phyloP scores from a whole-genome alignment of 78 protist species.

The Dictyostelium purpureum region DNA sequence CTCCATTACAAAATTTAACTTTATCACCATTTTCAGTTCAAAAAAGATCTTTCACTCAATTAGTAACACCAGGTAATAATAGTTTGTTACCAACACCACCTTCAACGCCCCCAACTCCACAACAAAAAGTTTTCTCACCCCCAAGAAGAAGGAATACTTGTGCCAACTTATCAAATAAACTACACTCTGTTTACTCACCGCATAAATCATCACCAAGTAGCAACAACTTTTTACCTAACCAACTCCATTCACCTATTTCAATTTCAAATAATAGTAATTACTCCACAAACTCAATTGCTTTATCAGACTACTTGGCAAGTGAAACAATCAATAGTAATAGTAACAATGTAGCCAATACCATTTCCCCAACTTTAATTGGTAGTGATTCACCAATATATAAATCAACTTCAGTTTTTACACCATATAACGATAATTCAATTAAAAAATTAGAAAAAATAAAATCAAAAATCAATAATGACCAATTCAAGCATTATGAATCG shows the following conservation, averaged over 20 bases:
- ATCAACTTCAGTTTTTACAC: not conserved
- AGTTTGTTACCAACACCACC: not conserved
- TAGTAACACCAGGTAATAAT: not conserved
- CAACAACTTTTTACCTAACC: not conserved
- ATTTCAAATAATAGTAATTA: too few relatives aligned
- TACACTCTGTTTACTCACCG: slow-evolving; percentile 26
- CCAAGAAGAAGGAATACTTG: slow-evolving; percentile 63
- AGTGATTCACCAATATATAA: too few relatives aligned
- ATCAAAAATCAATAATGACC: not conserved
- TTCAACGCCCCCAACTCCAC: slow-evolving; percentile 18
- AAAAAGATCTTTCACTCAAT: slow-evolving; percentile 7
- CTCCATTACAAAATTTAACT: not conserved
- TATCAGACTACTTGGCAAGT: not conserved
- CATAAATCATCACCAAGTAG: slow-evolving; percentile 16
- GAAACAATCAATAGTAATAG: not conserved
- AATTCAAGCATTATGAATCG: not conserved
- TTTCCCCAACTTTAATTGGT: too few relatives aligned
- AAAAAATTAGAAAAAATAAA: not conserved
- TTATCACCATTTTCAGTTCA: slow-evolving; percentile 13
- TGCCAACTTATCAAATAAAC: slow-evolving; percentile 5
- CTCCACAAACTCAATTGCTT: not conserved
- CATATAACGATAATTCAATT: not conserved
- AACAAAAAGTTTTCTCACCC: slow-evolving; percentile 60
- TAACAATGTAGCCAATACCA: not conserved
- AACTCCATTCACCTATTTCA: not conserved